Percentiles rank a stretch among this genome's conserved stretches.
These are phyloP conservation scores for Orbilia quercus DNA, from an alignment of 2,329 filamentous ascomycete species.

Conservation along the genomic window DNA sequence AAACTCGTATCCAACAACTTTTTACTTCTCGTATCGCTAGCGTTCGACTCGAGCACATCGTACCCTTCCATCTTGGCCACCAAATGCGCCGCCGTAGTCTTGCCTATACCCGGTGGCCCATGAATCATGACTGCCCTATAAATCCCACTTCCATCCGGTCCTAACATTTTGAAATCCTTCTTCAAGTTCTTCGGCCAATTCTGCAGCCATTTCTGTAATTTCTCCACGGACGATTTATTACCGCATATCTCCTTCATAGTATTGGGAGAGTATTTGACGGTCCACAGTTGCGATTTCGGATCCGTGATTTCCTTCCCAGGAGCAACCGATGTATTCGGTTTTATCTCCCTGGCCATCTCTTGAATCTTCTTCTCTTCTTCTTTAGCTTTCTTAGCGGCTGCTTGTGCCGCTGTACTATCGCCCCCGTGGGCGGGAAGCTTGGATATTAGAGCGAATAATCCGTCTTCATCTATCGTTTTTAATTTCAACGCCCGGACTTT, in stretches of 20 bases:
- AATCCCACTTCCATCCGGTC: constrained; percentile 83
- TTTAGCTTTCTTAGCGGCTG: constrained; percentile 83
- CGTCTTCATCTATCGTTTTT: constrained; percentile 94
- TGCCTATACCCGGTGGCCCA: constrained; percentile 94
- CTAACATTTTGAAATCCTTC: constrained; percentile 82
- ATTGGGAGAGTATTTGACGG: constrained; percentile 91
- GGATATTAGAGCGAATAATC: constrained; percentile 85
- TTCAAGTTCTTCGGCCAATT: constrained; percentile 83
- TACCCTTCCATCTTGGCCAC: constrained; percentile 93
- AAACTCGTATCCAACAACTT: constrained; percentile 90
- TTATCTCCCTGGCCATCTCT: constrained; percentile 82
- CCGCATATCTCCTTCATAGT: constrained; percentile 89
- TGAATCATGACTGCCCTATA: constrained; percentile 94
- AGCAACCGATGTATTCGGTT: constrained; percentile 66
- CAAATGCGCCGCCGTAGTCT: constrained; percentile 95
- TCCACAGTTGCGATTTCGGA: constrained; percentile 80
- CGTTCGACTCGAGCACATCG: constrained; percentile 93
- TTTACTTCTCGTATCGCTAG: constrained; percentile 94
- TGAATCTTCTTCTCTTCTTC: constrained; percentile 85
- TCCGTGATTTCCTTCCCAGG: constrained; percentile 63
- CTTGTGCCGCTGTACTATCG: constrained; percentile 85
- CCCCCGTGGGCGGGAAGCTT: constrained; percentile 86
- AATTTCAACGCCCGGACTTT: constrained; percentile 83
- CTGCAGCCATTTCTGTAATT: constrained; percentile 85
- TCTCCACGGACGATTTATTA: constrained; percentile 90